Base-by-base conservation (phyloP, 345 rosid species). In the Brassica nigra region DNA sequence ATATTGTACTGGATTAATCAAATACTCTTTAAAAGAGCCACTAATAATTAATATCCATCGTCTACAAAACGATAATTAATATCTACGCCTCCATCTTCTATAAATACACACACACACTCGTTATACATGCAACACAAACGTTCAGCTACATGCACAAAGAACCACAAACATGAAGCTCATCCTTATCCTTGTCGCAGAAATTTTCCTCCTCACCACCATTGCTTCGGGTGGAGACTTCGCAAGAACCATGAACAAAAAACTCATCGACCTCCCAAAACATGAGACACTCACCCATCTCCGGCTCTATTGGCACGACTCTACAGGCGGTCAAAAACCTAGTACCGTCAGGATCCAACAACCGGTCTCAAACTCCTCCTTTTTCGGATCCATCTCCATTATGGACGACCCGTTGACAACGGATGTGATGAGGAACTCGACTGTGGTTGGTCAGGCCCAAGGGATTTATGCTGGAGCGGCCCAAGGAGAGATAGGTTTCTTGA, bases 361-460 rank as follows among this genome's bases (percentile, higher is more conserved):
- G 8, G 34, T 61, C 15, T 61, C 65, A 8, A 58, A 58, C 30
- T 58, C 62, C 30, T 58, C 62, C 62, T 9, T 23, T 8, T 58
- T 58, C 62, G 62, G 62, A 23, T 58, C 62, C 30, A 23, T 58
- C 62, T 8, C 62, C 31, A 27, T 59, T 31, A 59, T 27, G 63
- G 63, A 59, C 63, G 31, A 59, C 6, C n/a, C 63, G 31, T 27
- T 59, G 31, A 59, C 63, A 59, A 2, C 63, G 31, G 63, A 10
- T 59, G 63, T 59, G 63, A 11, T 27, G 31, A 59, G 5, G 31
- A 59, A 23, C 14, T 59, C 31, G 31, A 86, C 76, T 29, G 2
- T 71, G 57, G 75, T 83, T 29, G 89, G 66, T 0, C 73, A 52
- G 11, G 84, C 87, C 1, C 86, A 85, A 59, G 89, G 89, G 16